Percentiles rank a stretch among this genome's conserved stretches.
Evolutionary conservation across 164 flowering plant genomes (phyloP).

Genomic region (Houttuynia cordata): DNA sequence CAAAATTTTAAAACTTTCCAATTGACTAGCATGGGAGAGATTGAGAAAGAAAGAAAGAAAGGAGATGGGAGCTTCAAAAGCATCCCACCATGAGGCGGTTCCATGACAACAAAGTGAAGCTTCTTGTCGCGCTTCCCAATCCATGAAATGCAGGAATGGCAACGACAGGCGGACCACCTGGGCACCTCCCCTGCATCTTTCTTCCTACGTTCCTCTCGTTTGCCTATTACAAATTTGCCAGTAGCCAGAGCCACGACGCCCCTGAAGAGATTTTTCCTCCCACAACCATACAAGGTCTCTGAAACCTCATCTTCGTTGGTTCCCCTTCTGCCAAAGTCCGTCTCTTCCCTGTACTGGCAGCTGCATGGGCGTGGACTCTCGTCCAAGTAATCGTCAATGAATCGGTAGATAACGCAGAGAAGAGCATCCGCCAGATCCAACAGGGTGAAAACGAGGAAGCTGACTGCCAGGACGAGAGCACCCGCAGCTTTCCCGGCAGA

Average conservation of each 20-base stretch:
- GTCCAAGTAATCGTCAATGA: slow-evolving; percentile 35
- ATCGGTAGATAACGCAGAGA: slow-evolving; percentile 37
- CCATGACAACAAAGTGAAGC: slow-evolving; percentile 46
- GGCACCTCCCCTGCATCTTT: slow-evolving; percentile 5
- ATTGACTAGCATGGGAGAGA: not conserved
- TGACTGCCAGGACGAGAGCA: slow-evolving; percentile 12
- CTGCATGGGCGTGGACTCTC: slow-evolving; percentile 31
- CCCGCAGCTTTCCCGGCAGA: slow-evolving; percentile 7
- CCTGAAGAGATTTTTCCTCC: slow-evolving; percentile 45
- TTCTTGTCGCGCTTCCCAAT: slow-evolving; percentile 19
- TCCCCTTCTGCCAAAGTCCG: slow-evolving; percentile 1
- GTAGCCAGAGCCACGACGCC: slow-evolving; percentile 16
- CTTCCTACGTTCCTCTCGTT: slow-evolving; percentile 2
- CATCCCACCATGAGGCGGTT: slow-evolving; percentile 34
- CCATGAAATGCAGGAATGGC: slow-evolving; percentile 58
- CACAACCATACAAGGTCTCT: slow-evolving; percentile 25
- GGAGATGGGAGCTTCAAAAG: not conserved
- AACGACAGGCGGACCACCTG: slow-evolving; percentile 81
- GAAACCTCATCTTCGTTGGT: slow-evolving; percentile 30
- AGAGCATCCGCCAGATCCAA: slow-evolving; percentile 50
- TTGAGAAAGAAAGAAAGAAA: not conserved
- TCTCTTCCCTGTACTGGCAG: slow-evolving; percentile 18
- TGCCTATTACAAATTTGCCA: slow-evolving; percentile 3
- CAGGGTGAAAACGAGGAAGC: slow-evolving; percentile 35
- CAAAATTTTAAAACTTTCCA: not conserved